Evolutionary conservation across 164 flowering plant species (phyloP).

Genomic region (Tinospora cordifolia): DNA sequence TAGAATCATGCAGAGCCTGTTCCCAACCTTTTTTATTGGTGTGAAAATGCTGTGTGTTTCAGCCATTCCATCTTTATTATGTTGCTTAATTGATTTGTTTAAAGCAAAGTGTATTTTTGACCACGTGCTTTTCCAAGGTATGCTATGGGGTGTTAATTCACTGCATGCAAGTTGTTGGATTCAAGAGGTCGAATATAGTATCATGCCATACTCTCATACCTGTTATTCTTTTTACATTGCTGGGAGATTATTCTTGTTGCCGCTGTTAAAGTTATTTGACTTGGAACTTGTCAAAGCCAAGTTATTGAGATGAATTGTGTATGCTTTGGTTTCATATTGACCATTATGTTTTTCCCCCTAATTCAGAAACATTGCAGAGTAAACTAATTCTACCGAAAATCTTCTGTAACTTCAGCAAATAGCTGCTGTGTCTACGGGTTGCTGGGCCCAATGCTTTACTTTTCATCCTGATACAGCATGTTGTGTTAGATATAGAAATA

Average conservation of each 20-base stretch:
- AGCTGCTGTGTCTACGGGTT: not conserved
- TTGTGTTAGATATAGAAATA: not conserved
- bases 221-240: too few relatives aligned
- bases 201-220: too few relatives aligned
- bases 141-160: too few relatives aligned
- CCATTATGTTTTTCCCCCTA: not conserved
- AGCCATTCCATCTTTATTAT: too few relatives aligned
- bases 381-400: not conserved
- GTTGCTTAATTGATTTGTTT: too few relatives aligned
- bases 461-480: not conserved
- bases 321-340: constrained; percentile 3
- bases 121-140: too few relatives aligned
- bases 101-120: too few relatives aligned
- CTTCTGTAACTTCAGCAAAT: not conserved
- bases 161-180: too few relatives aligned
- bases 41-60: too few relatives aligned
- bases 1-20: too few relatives aligned
- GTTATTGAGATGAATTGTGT: not conserved
- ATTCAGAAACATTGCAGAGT: not conserved
- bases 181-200: too few relatives aligned
- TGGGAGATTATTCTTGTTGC: not conserved
- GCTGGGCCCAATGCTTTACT: not conserved
- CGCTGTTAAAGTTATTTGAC: not conserved
- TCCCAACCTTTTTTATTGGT: too few relatives aligned
- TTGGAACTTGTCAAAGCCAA: not conserved